Evolutionary conservation across 2,329 filamentous ascomycete species (phyloP).

Genomic region (Monilinia vaccinii-corymbosi): DNA sequence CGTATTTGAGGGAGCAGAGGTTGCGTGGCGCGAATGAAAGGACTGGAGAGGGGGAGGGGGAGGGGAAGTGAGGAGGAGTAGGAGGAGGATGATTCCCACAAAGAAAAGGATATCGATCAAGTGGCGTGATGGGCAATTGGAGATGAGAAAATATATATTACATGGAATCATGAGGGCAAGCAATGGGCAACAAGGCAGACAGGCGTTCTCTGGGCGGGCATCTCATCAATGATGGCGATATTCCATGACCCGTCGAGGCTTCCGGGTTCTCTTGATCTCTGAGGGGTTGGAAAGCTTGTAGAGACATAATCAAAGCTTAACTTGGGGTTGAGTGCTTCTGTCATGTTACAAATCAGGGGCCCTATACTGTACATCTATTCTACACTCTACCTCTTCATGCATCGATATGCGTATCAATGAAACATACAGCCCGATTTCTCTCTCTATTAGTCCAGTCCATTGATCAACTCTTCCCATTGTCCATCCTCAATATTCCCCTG

Average conservation of each 20-base stretch:
- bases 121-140: background rate
- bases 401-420: conserved; percentile 14
- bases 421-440: conserved; percentile 3
- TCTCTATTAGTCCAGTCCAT: conserved; percentile 39
- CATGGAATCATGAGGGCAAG: background rate
- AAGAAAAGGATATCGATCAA: background rate
- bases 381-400: conserved; percentile 1
- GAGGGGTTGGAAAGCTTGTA: background rate
- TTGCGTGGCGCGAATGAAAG: conserved; percentile 20
- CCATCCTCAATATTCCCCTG: conserved; percentile 44
- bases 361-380: background rate
- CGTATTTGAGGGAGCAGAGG: conserved; percentile 30
- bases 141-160: too few relatives aligned
- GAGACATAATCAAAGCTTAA: background rate
- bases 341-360: background rate
- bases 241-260: background rate
- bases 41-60: conserved; percentile 3
- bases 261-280: background rate
- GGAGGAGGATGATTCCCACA: background rate
- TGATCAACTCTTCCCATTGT: conserved; percentile 44
- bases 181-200: background rate
- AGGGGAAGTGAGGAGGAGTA: conserved; percentile 5
- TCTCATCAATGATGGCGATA: background rate
- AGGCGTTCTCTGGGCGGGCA: background rate
- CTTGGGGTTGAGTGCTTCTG: background rate